phyloP scores from a whole-genome alignment of 331 rosid species.

The Ulmus americana region DNA sequence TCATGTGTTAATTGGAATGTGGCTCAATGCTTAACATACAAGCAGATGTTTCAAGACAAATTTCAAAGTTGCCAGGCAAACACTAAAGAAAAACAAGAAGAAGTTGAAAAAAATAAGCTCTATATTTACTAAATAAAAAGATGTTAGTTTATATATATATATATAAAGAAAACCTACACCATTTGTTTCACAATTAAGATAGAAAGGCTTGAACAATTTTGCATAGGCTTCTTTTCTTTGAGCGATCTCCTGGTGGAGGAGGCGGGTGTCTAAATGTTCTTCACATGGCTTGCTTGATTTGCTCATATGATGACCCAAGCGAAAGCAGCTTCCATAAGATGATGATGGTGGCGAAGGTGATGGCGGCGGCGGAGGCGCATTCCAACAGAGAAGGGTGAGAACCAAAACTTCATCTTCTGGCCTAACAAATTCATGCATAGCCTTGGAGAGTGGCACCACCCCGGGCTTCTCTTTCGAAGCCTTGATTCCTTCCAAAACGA shows the following conservation, averaged over 20 bases:
- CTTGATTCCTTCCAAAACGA: constrained; percentile 16
- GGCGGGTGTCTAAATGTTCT: background rate
- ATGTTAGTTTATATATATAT: background rate
- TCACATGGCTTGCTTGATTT: background rate
- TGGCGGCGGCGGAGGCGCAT: background rate
- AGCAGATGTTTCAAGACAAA: too few species aligned
- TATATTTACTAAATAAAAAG: too few species aligned
- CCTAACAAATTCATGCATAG: constrained; percentile 7
- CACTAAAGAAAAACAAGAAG: too few species aligned
- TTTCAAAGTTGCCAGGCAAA: too few species aligned
- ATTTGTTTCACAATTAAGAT: constrained; percentile 5
- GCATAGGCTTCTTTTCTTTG: constrained; percentile 9
- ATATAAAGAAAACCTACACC: background rate
- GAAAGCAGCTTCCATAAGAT: background rate
- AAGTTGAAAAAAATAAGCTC: background rate
- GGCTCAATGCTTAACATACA: too few species aligned
- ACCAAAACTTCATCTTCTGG: constrained; percentile 9
- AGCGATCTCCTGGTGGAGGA: background rate
- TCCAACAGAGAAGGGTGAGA: constrained; percentile 13
- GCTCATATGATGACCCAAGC: background rate
- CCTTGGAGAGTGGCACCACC: constrained; percentile 8
- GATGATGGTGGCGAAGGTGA: background rate
- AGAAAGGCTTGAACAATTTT: constrained; percentile 8
- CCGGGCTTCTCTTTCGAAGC: background rate
- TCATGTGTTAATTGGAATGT: too few species aligned